phyloP scores from a whole-genome alignment of 2,329 filamentous ascomycete genomes.

The Paecilomyces fulvus region DNA sequence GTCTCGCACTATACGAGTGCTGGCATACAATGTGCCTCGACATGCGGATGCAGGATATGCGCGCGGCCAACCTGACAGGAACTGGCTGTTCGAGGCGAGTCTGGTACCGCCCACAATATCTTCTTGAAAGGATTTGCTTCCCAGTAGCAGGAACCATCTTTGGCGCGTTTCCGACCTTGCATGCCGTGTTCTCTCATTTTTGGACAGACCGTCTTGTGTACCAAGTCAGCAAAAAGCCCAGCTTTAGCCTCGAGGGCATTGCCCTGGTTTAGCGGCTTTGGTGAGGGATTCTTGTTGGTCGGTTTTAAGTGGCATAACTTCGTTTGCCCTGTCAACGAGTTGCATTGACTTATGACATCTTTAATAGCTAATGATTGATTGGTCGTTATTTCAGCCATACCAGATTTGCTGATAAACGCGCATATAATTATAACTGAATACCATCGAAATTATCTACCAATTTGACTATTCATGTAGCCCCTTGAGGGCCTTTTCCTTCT shows the following conservation, averaged over 20 bases:
- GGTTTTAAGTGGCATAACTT: not conserved
- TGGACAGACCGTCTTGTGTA: slow-evolving; percentile 63
- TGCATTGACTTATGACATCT: not conserved
- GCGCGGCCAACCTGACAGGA: slow-evolving; percentile 53
- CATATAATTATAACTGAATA: not conserved
- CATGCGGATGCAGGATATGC: slow-evolving; percentile 58
- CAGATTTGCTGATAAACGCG: not conserved
- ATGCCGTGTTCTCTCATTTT: slow-evolving; percentile 61
- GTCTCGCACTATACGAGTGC: slow-evolving; percentile 58
- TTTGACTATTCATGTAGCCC: too few species aligned
- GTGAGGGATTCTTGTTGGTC: not conserved
- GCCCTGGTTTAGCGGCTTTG: not conserved
- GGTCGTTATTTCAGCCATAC: not conserved
- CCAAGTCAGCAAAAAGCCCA: slow-evolving; percentile 61
- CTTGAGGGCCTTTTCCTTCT: too few species aligned
- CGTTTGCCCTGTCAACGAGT: not conserved
- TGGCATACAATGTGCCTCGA: slow-evolving; percentile 57
- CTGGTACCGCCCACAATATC: slow-evolving; percentile 49
- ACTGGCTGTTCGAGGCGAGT: slow-evolving; percentile 53
- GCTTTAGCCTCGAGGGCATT: slow-evolving; percentile 10
- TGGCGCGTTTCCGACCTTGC: slow-evolving; percentile 58
- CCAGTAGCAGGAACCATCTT: slow-evolving; percentile 61
- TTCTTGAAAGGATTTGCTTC: slow-evolving; percentile 56
- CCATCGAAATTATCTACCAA: too few species aligned
- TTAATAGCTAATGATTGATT: not conserved